phyloP scores from a whole-genome alignment of 1,139 yeast species.

The Suhomyces terraborum region DNA sequence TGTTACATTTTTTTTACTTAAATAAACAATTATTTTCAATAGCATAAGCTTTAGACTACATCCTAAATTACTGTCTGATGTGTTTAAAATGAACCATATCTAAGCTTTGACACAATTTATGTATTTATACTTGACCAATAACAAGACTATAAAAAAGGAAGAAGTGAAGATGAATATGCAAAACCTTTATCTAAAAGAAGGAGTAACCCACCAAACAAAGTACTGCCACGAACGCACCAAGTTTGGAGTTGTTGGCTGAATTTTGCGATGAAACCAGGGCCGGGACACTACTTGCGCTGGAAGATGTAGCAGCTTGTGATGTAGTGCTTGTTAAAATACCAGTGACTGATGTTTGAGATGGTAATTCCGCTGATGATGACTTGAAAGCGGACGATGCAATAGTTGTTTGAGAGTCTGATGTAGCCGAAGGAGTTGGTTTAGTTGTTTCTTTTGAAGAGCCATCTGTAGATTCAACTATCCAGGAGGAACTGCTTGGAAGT shows the following conservation, averaged over 20 bases:
- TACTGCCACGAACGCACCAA: conserved; percentile 13
- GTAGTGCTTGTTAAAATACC: conserved; percentile 1
- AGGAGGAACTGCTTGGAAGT: background rate
- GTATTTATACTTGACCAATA: background rate
- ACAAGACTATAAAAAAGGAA: background rate
- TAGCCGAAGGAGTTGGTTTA: background rate
- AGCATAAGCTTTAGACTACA: background rate
- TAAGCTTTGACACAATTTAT: no score
- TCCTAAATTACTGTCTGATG: background rate
- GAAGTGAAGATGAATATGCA: conserved; percentile 4
- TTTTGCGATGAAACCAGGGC: conserved; percentile 7
- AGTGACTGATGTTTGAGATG: background rate
- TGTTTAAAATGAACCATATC: no score
- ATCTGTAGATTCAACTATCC: background rate
- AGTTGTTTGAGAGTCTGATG: background rate
- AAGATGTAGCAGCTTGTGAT: conserved; percentile 3
- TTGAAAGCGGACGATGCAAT: no score
- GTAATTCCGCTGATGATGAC: no score
- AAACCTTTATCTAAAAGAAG: conserved; percentile 6
- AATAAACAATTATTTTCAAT: no score
- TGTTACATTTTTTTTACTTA: background rate
- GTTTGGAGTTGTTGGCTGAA: conserved; percentile 6
- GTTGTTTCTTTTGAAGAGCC: no score
- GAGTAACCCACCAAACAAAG: conserved; percentile 14
- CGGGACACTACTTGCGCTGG: conserved; percentile 5